phyloP scores from a whole-genome alignment of 139 green algal species.

The Auxenochlorella protothecoides region DNA sequence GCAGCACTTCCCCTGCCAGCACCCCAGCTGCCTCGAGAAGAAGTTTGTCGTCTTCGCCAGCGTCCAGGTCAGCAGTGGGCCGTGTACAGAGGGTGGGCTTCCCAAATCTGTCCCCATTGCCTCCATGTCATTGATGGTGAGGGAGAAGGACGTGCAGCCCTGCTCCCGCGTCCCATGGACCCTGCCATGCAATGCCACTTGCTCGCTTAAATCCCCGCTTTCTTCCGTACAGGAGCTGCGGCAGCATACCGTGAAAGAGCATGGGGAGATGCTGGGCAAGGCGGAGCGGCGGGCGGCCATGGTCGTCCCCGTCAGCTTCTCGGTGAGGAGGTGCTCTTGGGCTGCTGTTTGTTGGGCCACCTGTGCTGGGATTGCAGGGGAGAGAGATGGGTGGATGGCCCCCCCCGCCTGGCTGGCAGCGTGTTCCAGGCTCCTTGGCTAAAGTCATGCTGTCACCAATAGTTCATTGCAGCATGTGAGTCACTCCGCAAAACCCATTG shows the following conservation, averaged over 20 bases:
- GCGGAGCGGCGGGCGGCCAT: constrained; percentile 27
- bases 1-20: constrained; percentile 73
- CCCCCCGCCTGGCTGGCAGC: too few relatives aligned
- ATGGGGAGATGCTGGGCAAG: constrained; percentile 54
- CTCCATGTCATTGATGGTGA: neutral
- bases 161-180: too few relatives aligned
- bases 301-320: neutral
- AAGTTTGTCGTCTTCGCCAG: constrained; percentile 84
- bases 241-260: constrained; percentile 59
- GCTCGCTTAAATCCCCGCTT: neutral
- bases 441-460: too few relatives aligned
- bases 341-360: too few relatives aligned
- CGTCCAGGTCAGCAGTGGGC: constrained; percentile 24
- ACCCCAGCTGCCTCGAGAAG: constrained; percentile 70
- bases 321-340: too few relatives aligned
- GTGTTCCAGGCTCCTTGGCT: too few relatives aligned
- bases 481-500: too few relatives aligned
- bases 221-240: constrained; percentile 52
- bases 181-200: too few relatives aligned
- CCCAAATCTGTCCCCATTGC: neutral
- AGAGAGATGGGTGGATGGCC: too few relatives aligned
- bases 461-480: too few relatives aligned
- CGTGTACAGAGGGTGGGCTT: neutral
- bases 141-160: neutral
- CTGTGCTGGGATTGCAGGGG: too few relatives aligned